Percentiles rank a stretch among this genome's conserved stretches.
phyloP scores from a whole-genome alignment of 257 asterid species.

The Fraxinus quadrangulata region DNA sequence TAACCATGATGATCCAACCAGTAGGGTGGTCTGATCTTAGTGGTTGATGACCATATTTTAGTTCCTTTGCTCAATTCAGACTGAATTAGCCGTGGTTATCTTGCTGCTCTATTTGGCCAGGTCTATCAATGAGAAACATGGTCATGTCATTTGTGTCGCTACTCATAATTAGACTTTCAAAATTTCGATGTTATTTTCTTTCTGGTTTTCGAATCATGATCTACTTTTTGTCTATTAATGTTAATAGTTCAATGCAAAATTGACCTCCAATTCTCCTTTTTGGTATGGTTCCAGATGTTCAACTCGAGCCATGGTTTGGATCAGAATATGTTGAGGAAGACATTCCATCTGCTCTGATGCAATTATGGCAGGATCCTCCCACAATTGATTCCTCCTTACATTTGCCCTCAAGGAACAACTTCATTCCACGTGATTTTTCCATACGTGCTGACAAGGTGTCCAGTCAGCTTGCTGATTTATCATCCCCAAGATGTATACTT shows the following conservation, averaged over 20 bases:
- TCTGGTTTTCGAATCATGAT: not conserved
- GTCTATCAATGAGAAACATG: conserved; percentile 8
- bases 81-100: conserved; percentile 17
- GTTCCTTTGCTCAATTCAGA: conserved; percentile 5
- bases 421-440: conserved; percentile 87
- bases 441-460: conserved; percentile 56
- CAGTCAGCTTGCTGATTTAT: conserved; percentile 41
- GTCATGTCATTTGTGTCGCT: conserved; percentile 11
- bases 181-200: not conserved
- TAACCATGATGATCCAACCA: conserved; percentile 16
- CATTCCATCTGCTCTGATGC: conserved; percentile 71
- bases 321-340: conserved; percentile 79
- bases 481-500: conserved; percentile 72
- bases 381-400: conserved; percentile 67
- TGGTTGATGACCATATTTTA: conserved; percentile 13
- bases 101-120: conserved; percentile 16
- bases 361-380: conserved; percentile 78
- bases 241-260: conserved; percentile 12
- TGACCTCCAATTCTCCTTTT: conserved; percentile 17
- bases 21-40: conserved; percentile 1
- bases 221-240: conserved; percentile 18
- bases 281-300: conserved; percentile 58
- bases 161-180: not conserved
- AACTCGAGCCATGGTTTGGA: conserved; percentile 95
- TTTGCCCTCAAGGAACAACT: conserved; percentile 78